Base-by-base conservation (phyloP, 306 rosid genomes). In the Acacia acuminata region DNA sequence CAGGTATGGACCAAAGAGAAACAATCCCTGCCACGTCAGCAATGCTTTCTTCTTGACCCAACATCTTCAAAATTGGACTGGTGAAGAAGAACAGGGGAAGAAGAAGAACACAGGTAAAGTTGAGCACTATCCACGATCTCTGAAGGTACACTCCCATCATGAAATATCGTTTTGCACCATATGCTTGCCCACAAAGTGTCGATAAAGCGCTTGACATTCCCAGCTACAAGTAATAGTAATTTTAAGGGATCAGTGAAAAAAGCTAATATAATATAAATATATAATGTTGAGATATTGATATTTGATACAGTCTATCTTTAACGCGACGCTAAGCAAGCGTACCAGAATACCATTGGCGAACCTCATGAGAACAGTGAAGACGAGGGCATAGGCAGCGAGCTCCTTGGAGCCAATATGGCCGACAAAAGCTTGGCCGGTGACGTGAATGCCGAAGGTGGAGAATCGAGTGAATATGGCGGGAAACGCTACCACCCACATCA, bases 91-190 rank as follows among this genome's bases (percentile, higher is more conserved):
- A 63, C 68, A 63, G 3, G 68, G 68, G 68, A 63, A 63, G 68
- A 63, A 63, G 68, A 27, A 63, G 36, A 3, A 63, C 15, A 14
- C 38, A 63, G 1, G 68, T 63, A 38, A 13, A 63, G 68, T 61
- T 77, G 45, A 81, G 78, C 17, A 78, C 73, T 1, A 90, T 67
- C 93, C 93, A 90, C 22, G 93, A 90, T 30, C 93, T 79, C 76
- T 90, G 93, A 55, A 90, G 87, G 74, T 90, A 90, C 25, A 90
- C 84, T 47, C 93, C 93, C 90, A 90, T 84, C 91, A 90, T 88
- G 73, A 73, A 71, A 81, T 86, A 78, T 72, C 86, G 86, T 38
- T 61, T 76, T 64, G 93, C 93, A 9, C 93, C 93, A 19, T 77
- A 90, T 25, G 93, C 93, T 81, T 60, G 66, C 24, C 66, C 66